Base-by-base conservation (phyloP, 1,284 basidiomycete genomes). In the Neonothopanus nambi region DNA sequence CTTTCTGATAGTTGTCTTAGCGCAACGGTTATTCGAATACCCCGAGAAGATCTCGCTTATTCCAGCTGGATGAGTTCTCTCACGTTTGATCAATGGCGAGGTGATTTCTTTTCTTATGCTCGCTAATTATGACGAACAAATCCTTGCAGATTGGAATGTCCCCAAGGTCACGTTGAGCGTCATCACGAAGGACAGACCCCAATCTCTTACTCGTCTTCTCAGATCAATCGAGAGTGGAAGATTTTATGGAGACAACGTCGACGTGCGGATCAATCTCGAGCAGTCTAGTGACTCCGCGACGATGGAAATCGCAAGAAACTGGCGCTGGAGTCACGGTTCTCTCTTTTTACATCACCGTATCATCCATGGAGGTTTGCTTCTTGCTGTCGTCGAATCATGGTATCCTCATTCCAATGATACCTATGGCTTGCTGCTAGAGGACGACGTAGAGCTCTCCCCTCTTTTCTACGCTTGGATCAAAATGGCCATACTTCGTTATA, bases 361-460 rank as follows among this genome's bases (percentile, higher is more conserved):
- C 51, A 71, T 89, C 17, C 84, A 85, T 52, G 91, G 82, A 3
- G 91, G 90, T 1, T 74, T 93, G 17, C 79, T 93, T 55, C 79
- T 87, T 2, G 88, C 91, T 6, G 82, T 93, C 8, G 86, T 92
- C 11, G 91, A 93, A 66, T 89, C 88, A 2, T 93, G 91, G 91
- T 93, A 91, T 65, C 91, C 91, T 2, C 70, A 73, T 26, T 76
- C 78, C 18, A 80, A 91, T 56, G 71, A 93, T 60, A 81, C 84
- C 1, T 92, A 91, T 64, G 91, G 87, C 3, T 66, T 93, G 5
- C 70, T 93, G 17, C 78, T 93, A 5, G 91, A 93, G 65, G 91
- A 93, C 63, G 91, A 93, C 63, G 77, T 91, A 5, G 91, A 93
- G 63, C 68, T 93, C 3, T 93, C 90, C 4, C 86, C 89, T 0